phyloP scores from a whole-genome alignment of 345 rosid species.

The Durio zibethinus region DNA sequence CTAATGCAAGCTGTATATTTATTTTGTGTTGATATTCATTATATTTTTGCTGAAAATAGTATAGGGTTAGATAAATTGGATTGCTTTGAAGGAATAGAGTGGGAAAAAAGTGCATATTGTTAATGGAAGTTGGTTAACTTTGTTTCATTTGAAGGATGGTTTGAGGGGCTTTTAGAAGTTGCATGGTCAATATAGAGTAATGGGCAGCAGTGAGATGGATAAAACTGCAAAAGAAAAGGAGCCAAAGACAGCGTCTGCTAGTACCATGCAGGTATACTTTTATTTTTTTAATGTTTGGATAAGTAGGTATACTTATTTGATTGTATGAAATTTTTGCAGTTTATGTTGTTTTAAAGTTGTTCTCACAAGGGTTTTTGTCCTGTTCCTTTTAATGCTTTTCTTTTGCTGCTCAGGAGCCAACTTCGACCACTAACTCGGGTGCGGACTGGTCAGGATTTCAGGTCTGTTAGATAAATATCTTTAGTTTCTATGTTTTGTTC shows the following conservation, averaged over 20 bases:
- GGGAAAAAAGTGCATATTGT: background rate
- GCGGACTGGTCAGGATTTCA: slow-evolving; percentile 99
- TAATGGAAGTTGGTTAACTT: slow-evolving; percentile 3
- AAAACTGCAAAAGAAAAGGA: slow-evolving; percentile 76
- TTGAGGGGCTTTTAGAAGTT: slow-evolving; percentile 25
- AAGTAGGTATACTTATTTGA: background rate
- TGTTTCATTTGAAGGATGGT: slow-evolving; percentile 42
- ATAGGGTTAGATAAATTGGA: background rate
- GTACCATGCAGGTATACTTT: slow-evolving; percentile 55
- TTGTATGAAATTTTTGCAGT: background rate
- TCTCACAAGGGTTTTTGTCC: slow-evolving; percentile 3
- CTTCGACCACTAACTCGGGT: slow-evolving; percentile 53
- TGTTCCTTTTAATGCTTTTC: background rate
- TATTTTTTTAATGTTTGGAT: too few species aligned
- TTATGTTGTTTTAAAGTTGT: slow-evolving; percentile 13
- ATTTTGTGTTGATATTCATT: background rate
- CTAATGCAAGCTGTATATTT: background rate
- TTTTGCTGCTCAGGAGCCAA: slow-evolving; percentile 57
- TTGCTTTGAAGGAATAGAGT: background rate
- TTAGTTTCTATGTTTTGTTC: background rate
- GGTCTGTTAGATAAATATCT: slow-evolving; percentile 39
- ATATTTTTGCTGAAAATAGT: background rate
- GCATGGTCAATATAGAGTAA: slow-evolving; percentile 24
- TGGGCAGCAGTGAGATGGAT: slow-evolving; percentile 69
- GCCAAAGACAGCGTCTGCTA: slow-evolving; percentile 45